Evolutionary conservation across 805 yeast species (phyloP), one percentile per base, ranked within the genome.

Genomic region (Yamadazyma kitorensis): DNA sequence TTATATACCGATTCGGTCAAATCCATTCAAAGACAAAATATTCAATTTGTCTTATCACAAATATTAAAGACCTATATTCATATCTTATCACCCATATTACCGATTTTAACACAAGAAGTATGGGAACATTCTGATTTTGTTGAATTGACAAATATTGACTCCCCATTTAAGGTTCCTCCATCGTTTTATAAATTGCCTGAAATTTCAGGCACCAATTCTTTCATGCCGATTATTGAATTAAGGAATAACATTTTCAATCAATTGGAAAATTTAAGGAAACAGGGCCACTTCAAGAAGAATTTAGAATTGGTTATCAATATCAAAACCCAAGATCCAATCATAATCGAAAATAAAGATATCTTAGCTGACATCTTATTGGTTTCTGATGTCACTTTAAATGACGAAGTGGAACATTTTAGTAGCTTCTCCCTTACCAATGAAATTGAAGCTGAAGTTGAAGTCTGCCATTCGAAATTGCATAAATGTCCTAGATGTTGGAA

Each of bases 401-500:
- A 14, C 4, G 13, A 17, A 5, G 6, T 31, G 38, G 18, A 39
- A 30, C 10, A 20, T 9, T 25, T 36, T 35, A n/a, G n/a, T n/a
- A n/a, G n/a, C 9, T 8, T 27, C 15, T 20, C 25, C 5, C 12
- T 17, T 16, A 23, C 13, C 17, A 29, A 15, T 22, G 43, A 24
- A 14, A 57, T 49, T 32, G 61, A 64, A 12, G 21, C 31, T 4
- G 24, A 32, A n/a, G 23, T 39, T 10, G 56, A 48, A 2, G 70
- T 82, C 2, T 57, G 67, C 6, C 65, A 68, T 4, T 72, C 87
- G 0, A 34, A 48, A 0, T 51, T 64, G 2, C 60, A 61, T 33
- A 88, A 88, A 50, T 93, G 98, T 55, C 95, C 96, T 5, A 74
- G 98, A 54, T 93, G 98, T 60, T 93, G 98, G 98, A 86, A 86